Percentiles rank a stretch among this genome's conserved stretches.
These are phyloP conservation scores for Elongisporangium anandrum DNA, from an alignment of 352 stramenopile species.

Conservation along the genomic window DNA sequence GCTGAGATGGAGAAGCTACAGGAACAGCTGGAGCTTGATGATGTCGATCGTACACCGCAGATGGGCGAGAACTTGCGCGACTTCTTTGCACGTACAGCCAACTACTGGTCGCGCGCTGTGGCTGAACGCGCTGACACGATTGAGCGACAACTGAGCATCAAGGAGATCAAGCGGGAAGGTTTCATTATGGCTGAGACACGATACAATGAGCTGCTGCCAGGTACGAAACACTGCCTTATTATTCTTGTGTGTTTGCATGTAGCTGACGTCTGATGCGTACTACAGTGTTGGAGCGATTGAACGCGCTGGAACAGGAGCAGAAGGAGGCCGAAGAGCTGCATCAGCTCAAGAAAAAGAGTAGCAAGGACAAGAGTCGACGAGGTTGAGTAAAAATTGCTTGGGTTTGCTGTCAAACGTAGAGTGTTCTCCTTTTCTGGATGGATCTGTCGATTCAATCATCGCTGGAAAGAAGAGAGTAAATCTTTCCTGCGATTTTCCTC, in stretches of 20 bases:
- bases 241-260: not conserved
- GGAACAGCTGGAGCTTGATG: constrained; percentile 65
- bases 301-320: constrained; percentile 75
- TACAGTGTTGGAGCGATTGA: constrained; percentile 71
- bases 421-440: not conserved
- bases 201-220: constrained; percentile 78
- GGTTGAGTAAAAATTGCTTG: constrained; percentile 19
- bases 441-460: not conserved
- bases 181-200: constrained; percentile 68
- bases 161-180: constrained; percentile 85
- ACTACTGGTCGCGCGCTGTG: constrained; percentile 62
- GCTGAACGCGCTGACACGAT: constrained; percentile 52
- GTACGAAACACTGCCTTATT: constrained; percentile 18
- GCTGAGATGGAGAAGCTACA: constrained; percentile 84
- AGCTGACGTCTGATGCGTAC: not conserved
- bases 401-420: not conserved
- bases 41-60: constrained; percentile 67
- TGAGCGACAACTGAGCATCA: constrained; percentile 72
- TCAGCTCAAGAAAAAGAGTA: constrained; percentile 69
- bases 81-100: constrained; percentile 82
- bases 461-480: too few species aligned
- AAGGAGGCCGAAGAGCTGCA: constrained; percentile 75
- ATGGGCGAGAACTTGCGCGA: constrained; percentile 83
- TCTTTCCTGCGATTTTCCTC: too few species aligned
- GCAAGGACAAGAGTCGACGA: constrained; percentile 70